Base-by-base conservation (phyloP, 495 filamentous ascomycete species). In the Penicillium subrubescens region DNA sequence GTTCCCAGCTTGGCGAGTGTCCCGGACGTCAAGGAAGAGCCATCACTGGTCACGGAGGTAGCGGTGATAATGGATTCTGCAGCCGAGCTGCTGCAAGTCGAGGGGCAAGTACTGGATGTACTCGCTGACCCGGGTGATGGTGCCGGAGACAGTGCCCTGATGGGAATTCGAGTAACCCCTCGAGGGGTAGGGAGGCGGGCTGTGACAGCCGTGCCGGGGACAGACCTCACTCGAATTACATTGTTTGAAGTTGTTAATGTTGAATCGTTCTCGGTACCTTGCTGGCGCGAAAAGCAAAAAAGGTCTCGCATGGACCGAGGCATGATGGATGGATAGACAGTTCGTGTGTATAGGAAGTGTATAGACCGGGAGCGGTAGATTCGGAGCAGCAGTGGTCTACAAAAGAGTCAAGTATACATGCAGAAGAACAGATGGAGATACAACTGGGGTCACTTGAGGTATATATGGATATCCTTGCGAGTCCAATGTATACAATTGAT, bases 261-360 rank as follows among this genome's bases (percentile, higher is more conserved):
- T 11, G 60, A 17, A 14, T 67, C 53, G 7, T 39, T 29, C 25
- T 53, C 27, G 21, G 17, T 31, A 35, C 33, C 41, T 15, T 62
- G 55, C 19, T 46, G 21, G 37, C 41, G 57, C 23, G 55, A 65
- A 61, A 68, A 68, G 62, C 68, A 70, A 68, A 70, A 44, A 58
- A 70, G 52, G 15, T 61, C 61, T 44, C 56, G 59, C 37, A 72
- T 35, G 54, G 59, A 70, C 12, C 56, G 59, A 33, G 67, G n/a
- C 67, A 70, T 70, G 52, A 25, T 60, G 54, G 11, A 23, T 33
- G 6, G 2, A 58, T 12, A 2, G 15, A 19, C 7, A 19, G 31
- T 6, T 6, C 8, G 23, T 33, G 27, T 33, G 8, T 8, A 4
- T 3, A 11, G 11, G 37, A 33, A 44, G 2, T 14, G 34, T 34